Evolutionary conservation across 768 basidiomycete species (phyloP).

Genomic region (Lactifluus volemus): DNA sequence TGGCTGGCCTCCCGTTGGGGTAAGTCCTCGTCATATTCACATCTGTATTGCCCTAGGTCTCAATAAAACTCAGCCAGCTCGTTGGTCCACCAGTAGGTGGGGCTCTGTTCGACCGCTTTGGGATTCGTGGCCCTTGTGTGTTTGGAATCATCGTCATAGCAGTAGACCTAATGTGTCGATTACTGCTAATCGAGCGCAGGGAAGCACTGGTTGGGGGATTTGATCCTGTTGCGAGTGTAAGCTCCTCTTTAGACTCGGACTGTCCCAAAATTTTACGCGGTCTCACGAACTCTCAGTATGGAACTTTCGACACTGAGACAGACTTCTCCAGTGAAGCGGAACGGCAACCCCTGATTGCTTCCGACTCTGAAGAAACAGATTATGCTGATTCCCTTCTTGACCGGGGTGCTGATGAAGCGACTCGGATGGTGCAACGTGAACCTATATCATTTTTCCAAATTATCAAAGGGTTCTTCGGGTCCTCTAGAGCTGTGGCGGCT

Average conservation of each 20-base stretch:
- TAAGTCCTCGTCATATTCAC: slow-evolving; percentile 9
- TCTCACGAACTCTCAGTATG: background rate
- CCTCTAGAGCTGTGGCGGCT: slow-evolving; percentile 23
- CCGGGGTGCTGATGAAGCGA: background rate
- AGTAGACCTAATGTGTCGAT: slow-evolving; percentile 30
- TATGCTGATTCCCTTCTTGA: background rate
- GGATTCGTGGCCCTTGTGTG: slow-evolving; percentile 33
- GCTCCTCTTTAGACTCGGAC: background rate
- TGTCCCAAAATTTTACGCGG: background rate
- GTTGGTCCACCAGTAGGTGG: slow-evolving; percentile 34
- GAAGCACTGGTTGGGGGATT: slow-evolving; percentile 28
- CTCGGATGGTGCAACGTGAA: background rate
- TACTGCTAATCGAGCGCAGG: slow-evolving; percentile 32
- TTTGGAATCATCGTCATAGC: slow-evolving; percentile 28
- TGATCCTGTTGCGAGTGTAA: slow-evolving; percentile 17
- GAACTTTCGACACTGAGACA: background rate
- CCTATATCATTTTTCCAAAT: slow-evolving; percentile 17
- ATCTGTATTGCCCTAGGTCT: background rate
- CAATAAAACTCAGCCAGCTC: slow-evolving; percentile 22
- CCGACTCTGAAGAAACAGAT: background rate
- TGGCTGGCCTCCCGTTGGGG: slow-evolving; percentile 34
- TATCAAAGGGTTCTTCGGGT: slow-evolving; percentile 22
- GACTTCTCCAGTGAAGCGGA: background rate
- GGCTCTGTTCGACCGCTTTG: slow-evolving; percentile 29
- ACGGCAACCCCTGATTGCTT: background rate